Conservation (phyloP, 2,329 filamentous ascomycete genomes). For the Allantophomopsis lycopodina region DNA sequence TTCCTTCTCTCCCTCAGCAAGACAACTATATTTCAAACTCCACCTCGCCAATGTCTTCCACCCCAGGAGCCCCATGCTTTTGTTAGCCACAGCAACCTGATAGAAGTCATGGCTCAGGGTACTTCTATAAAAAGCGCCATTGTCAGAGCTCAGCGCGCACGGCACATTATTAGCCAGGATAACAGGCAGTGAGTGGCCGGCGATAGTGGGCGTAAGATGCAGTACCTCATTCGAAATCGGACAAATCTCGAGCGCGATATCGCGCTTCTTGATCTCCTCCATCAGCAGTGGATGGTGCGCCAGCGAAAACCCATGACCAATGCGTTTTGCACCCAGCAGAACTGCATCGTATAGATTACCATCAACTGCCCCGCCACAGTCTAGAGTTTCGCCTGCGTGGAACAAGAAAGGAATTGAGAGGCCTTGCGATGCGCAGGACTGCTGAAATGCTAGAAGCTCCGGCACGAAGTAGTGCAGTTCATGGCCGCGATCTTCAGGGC, state of each 20-base stretch:
- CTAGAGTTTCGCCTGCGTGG: conserved; percentile 64
- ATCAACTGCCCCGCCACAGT: conserved; percentile 48
- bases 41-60: conserved; percentile 56
- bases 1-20: conserved; percentile 27
- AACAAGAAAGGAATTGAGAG: conserved; percentile 60
- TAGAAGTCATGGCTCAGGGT: conserved; percentile 54
- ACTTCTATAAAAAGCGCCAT: conserved; percentile 58
- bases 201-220: conserved; percentile 50
- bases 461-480: conserved; percentile 41
- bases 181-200: conserved; percentile 53
- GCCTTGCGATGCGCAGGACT: conserved; percentile 28
- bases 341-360: conserved; percentile 59
- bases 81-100: conserved; percentile 57
- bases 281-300: conserved; percentile 54
- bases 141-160: conserved; percentile 64
- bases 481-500: conserved; percentile 49
- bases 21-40: conserved; percentile 48
- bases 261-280: conserved; percentile 45
- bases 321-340: conserved; percentile 50
- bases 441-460: conserved; percentile 41
- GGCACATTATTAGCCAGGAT: conserved; percentile 60
- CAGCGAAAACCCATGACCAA: conserved; percentile 62
- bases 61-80: conserved; percentile 52
- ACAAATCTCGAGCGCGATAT: conserved; percentile 61
- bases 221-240: conserved; percentile 68